Base-by-base conservation (phyloP, 2,329 filamentous ascomycete genomes). In the Venturiaceae sp. region DNA sequence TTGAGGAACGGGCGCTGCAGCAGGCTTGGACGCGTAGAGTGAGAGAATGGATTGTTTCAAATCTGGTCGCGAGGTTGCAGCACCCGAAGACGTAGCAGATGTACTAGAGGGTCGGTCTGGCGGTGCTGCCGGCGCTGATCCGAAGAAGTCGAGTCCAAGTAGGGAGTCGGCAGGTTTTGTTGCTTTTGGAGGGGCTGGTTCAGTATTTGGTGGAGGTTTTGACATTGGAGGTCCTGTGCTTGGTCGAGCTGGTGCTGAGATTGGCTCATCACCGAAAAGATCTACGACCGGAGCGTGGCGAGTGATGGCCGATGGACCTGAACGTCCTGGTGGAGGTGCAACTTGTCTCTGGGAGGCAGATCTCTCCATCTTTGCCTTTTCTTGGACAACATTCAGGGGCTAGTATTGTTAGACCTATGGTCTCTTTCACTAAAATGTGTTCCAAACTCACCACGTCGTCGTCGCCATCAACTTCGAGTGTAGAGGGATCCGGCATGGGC, bases 1-100 rank as follows among this genome's bases (percentile, higher is more conserved):
- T 23, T 73, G 70, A 37, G 75, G 68, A 58, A 75, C 75, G 58
- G 79, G 75, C 46, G 79, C 74, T 9, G 83, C 78, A 65, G 88
- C 87, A n/a, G 89, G 84, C 68, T 90, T 88, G 1, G 90, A 88
- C 11, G 92, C 90, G 69, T 99, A 99, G 16, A 99, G 81, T 7
- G 94, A 99, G 53, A 99, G 76, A 61, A 99, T 99, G 2, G 92
- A 97, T 72, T 96, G 92, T 74, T 99, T 99, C 61, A 99, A 77
- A 69, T 99, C 94, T 2, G 92, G 92, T 62, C 94, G 82, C 50
- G 91, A 95, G 65, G 88, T 85, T 13, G 81, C 80, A 19, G 50
- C 34, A 5, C 77, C 77, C 3, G 80, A 70, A 5, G 80, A 79
- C 13, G 85, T 82, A 19, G 86, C 84, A 4, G 86, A 82, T 21